Evolutionary conservation across 164 flowering plant genomes (phyloP), one percentile per base, ranked within the genome.

Genomic region (Vitis rupestris): DNA sequence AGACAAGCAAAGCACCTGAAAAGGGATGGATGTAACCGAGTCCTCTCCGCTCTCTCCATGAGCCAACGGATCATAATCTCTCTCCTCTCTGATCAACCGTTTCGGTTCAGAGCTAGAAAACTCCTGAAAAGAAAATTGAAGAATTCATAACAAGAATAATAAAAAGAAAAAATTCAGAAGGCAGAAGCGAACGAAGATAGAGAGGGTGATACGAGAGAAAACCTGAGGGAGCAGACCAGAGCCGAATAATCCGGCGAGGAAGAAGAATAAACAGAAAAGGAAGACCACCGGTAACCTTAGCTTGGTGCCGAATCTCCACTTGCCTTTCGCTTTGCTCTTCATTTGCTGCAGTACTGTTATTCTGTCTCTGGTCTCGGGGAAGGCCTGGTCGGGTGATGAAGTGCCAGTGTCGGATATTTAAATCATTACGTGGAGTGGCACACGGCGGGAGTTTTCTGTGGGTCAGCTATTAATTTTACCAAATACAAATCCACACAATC

Each of bases 1-100:
- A 16, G 49, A 48, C 9, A 56, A 27, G 12, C 47, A n/a, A 63
- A 65, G 58, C 69, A 82, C 96, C 98, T 94, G 97, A 72, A 86
- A 90, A 2, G 95, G 94, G 62, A 92, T 87, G 1, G 79, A 53
- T 16, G 73, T 27, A 30, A 88, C 14, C 19, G 79, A 83, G 49
- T 73, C 75, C 51, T 92, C 95, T 29, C 98, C 98, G 11, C 90
- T 75, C 16, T 84, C 79, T 49, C 98, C 98, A 49, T 66, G 56
- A 13, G 85, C 72, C 85, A 86, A 58, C 30, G 77, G 50, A 17
- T 76, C 66, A 53, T 66, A 57, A 19, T 65, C 72, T 2, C 7
- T 27, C 62, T 64, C 76, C 8, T 73, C 79, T 5, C 19, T 72
- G 23, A 51, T 66, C 59, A 85, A 73, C 63, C 75, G 23, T 65